Conservation (phyloP, 2,329 filamentous ascomycete species). For the Ciborinia camelliae region DNA sequence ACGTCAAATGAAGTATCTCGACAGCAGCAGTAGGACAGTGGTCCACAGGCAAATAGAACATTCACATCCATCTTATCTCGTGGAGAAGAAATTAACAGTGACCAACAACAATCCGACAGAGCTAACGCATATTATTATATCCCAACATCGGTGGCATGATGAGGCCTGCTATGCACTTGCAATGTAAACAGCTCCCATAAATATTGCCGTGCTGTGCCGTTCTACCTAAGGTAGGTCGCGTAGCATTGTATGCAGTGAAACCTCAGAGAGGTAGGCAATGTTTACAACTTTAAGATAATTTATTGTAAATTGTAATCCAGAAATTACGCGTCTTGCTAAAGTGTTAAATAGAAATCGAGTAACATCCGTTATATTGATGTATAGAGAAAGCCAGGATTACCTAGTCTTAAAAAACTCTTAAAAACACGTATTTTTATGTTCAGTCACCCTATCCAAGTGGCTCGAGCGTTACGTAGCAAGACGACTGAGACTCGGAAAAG, state of each 20-base stretch:
- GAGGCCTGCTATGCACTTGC: neutral
- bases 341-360: neutral
- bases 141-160: too few species aligned
- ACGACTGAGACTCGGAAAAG: constrained; percentile 8
- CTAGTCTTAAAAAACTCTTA: too few species aligned
- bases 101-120: neutral
- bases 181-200: neutral
- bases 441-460: neutral
- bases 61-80: neutral
- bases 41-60: too few species aligned
- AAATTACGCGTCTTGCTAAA: neutral
- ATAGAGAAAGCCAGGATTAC: too few species aligned
- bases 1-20: too few species aligned
- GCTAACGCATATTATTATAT: neutral
- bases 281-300: too few species aligned
- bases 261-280: neutral
- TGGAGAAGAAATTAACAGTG: neutral
- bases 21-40: neutral
- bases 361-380: too few species aligned
- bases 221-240: neutral
- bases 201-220: neutral
- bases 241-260: neutral
- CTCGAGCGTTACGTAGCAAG: neutral
- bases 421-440: too few species aligned
- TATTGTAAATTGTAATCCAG: neutral